Evolutionary conservation across 2,329 filamentous ascomycete species (phyloP).

Genomic region (Trichocomaceae sp.): DNA sequence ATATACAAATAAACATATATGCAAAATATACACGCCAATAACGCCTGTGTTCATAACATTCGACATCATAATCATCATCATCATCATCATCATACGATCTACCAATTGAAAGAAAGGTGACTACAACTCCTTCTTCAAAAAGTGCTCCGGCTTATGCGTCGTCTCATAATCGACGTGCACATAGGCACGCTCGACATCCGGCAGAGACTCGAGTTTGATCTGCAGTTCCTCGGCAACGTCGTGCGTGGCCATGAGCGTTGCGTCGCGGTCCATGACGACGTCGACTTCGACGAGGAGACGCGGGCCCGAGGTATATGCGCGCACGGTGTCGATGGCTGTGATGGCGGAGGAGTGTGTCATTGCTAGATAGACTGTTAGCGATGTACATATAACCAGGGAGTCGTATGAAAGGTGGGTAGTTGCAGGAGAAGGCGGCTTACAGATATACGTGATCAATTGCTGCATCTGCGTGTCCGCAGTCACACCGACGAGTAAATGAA

Average conservation of each 20-base stretch:
- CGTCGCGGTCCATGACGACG: conserved; percentile 78
- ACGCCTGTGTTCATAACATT: too few species aligned
- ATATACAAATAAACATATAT: too few species aligned
- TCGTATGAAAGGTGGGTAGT: neutral
- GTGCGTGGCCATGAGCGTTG: conserved; percentile 70
- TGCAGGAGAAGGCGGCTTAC: conserved; percentile 36
- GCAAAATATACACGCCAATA: too few species aligned
- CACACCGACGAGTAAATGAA: conserved; percentile 83
- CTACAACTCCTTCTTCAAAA: conserved; percentile 56
- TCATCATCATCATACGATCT: neutral
- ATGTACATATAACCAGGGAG: neutral
- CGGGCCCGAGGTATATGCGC: conserved; percentile 84
- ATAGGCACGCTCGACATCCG: conserved; percentile 87
- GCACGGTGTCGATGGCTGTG: conserved; percentile 84
- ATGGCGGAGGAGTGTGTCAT: conserved; percentile 83
- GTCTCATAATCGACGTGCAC: conserved; percentile 98
- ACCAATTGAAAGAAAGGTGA: neutral
- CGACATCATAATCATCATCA: too few species aligned
- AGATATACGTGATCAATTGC: conserved; percentile 93
- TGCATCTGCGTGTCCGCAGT: conserved; percentile 78
- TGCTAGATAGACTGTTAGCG: conserved; percentile 36
- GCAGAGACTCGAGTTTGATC: conserved; percentile 85
- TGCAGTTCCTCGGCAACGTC: conserved; percentile 92
- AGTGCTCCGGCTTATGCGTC: conserved; percentile 85
- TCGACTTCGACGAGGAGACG: conserved; percentile 93